Conservation (phyloP, 257 asterid species). For the Fraxinus excelsior region DNA sequence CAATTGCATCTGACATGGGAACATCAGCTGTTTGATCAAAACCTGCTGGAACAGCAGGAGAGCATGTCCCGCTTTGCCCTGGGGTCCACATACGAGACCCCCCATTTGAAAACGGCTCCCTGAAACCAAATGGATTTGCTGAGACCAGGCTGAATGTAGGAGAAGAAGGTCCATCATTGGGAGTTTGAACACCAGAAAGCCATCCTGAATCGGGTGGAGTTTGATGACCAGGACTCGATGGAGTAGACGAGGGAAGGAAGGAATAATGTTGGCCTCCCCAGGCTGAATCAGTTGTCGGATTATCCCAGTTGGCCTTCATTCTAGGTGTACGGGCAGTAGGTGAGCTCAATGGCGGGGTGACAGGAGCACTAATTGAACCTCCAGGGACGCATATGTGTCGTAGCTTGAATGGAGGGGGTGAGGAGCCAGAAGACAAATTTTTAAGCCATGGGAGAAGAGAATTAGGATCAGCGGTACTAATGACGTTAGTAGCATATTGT, state of each 20-base stretch:
- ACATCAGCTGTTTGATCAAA: slow-evolving; percentile 64
- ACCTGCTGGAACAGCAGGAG: slow-evolving; percentile 62
- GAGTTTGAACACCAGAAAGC: slow-evolving; percentile 62
- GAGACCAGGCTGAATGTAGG: slow-evolving; percentile 90
- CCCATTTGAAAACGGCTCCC: slow-evolving; percentile 74
- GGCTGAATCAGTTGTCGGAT: slow-evolving; percentile 45
- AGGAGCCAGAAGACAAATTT: slow-evolving; percentile 75
- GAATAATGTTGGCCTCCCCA: slow-evolving; percentile 51
- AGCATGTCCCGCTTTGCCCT: slow-evolving; percentile 73
- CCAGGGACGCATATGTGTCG: slow-evolving; percentile 75
- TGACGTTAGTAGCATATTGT: slow-evolving; percentile 32
- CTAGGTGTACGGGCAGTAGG: slow-evolving; percentile 87
- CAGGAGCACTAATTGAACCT: slow-evolving; percentile 95
- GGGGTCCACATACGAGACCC: slow-evolving; percentile 99
- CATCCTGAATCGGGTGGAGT: slow-evolving; percentile 59
- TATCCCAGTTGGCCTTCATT: slow-evolving; percentile 69
- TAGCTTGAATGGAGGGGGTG: slow-evolving; percentile 58
- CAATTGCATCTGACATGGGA: slow-evolving; percentile 71
- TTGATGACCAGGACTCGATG: slow-evolving; percentile 64
- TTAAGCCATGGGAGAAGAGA: slow-evolving; percentile 98
- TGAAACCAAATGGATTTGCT: slow-evolving; percentile 72
- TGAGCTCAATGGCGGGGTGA: slow-evolving; percentile 94
- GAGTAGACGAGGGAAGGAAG: slow-evolving; percentile 66
- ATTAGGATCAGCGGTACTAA: slow-evolving; percentile 57
- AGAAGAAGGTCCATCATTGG: slow-evolving; percentile 73